These are phyloP conservation scores for Aegilops speltoides DNA, from an alignment of 176 grass and related monocot genomes.

Conservation along the genomic window DNA sequence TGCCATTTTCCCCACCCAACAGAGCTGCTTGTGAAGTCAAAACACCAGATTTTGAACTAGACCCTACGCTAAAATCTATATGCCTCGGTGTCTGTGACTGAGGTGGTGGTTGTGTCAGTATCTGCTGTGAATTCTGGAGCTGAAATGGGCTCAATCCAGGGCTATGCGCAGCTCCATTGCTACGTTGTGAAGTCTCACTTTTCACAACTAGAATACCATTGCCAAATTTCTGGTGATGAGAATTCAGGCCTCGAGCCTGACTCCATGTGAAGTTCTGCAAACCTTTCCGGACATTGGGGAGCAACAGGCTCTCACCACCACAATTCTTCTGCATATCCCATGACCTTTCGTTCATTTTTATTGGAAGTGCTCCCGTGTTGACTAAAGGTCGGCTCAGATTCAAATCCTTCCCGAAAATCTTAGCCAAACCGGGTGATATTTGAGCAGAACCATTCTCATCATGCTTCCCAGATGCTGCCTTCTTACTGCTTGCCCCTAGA, in stretches of 20 bases:
- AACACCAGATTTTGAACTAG: conserved; percentile 41
- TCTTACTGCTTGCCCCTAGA: conserved; percentile 19
- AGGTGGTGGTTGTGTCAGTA: conserved; percentile 18
- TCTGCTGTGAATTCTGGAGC: conserved; percentile 36
- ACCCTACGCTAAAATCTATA: conserved; percentile 54
- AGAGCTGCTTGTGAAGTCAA: conserved; percentile 40
- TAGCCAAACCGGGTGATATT: conserved; percentile 25
- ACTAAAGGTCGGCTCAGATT: conserved; percentile 39
- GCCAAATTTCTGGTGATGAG: conserved; percentile 49
- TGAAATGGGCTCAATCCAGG: conserved; percentile 25
- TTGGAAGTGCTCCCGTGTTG: conserved; percentile 9
- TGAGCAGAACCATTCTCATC: conserved; percentile 33
- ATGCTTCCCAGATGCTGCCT: conserved; percentile 22
- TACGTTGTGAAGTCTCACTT: conserved; percentile 22
- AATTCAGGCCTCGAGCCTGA: conserved; percentile 47
- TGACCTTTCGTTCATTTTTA: conserved; percentile 41
- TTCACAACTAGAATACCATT: conserved; percentile 47
- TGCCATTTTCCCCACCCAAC: conserved; percentile 44
- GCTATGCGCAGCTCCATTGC: conserved; percentile 19
- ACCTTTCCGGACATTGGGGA: conserved; percentile 56
- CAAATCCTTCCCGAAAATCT: conserved; percentile 82
- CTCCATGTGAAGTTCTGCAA: conserved; percentile 70
- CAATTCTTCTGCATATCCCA: conserved; percentile 36
- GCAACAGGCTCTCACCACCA: conserved; percentile 36
- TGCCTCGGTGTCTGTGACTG: conserved; percentile 49